Evolutionary conservation across 2,329 filamentous ascomycete genomes (phyloP).

Genomic region (Basipetospora chlamydospora): DNA sequence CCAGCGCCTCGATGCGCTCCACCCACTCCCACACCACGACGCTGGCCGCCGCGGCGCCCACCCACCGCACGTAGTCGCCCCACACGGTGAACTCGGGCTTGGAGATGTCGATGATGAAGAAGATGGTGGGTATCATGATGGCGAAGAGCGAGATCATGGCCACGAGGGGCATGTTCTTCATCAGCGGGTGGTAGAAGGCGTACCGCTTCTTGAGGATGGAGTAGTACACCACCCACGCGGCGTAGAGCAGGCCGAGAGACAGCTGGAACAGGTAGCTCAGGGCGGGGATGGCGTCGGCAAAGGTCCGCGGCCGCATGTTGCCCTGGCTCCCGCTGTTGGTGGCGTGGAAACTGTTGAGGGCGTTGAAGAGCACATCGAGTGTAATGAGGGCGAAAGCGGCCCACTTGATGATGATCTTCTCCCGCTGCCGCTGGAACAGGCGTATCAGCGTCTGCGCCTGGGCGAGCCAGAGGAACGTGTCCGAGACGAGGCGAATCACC

Average conservation of each 20-base stretch:
- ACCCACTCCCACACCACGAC: constrained; percentile 99
- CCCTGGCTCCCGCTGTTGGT: constrained; percentile 33
- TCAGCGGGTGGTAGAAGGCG: constrained; percentile 78
- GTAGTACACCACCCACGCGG: constrained; percentile 89
- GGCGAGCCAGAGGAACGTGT: constrained; percentile 92
- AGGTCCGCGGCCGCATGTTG: constrained; percentile 47
- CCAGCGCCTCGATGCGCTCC: constrained; percentile 80
- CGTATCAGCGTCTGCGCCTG: constrained; percentile 95
- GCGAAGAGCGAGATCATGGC: constrained; percentile 64
- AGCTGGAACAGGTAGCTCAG: constrained; percentile 84
- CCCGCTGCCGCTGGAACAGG: constrained; percentile 86
- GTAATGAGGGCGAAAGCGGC: constrained; percentile 88
- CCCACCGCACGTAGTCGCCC: constrained; percentile 93
- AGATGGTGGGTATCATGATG: constrained; percentile 80
- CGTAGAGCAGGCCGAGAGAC: constrained; percentile 73
- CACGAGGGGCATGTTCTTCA: constrained; percentile 77
- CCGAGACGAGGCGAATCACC: constrained; percentile 81
- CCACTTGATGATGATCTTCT: constrained; percentile 99
- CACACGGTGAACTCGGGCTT: constrained; percentile 76
- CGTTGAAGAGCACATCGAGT: constrained; percentile 80
- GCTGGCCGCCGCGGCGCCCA: constrained; percentile 84
- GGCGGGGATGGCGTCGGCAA: constrained; percentile 81
- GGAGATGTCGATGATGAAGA: constrained; percentile 83
- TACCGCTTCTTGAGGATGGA: constrained; percentile 82
- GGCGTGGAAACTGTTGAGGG: constrained; percentile 70